Conservation (phyloP, 257 asterid species). For the Scutellaria barbata region DNA sequence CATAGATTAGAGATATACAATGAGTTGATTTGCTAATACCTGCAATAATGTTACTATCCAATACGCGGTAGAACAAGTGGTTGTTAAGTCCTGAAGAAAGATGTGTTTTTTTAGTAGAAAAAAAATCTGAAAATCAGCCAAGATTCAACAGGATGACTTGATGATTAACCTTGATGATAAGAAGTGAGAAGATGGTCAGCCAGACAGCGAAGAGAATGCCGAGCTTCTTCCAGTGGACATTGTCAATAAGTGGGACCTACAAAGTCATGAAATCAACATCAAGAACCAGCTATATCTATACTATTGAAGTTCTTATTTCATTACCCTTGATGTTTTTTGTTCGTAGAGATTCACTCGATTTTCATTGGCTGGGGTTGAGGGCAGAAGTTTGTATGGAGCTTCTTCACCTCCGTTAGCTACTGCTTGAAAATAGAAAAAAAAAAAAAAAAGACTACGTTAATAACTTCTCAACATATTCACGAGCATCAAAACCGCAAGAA, state of each 20-base stretch:
- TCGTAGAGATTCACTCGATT: conserved; percentile 36
- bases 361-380: conserved; percentile 44
- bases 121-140: neutral
- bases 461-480: neutral
- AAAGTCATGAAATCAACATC: conserved; percentile 23
- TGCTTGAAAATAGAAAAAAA: neutral
- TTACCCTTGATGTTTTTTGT: conserved; percentile 46
- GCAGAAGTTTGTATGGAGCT: conserved; percentile 52
- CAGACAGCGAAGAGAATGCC: conserved; percentile 54
- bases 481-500: conserved; percentile 11
- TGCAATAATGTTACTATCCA: conserved; percentile 57
- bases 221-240: conserved; percentile 57
- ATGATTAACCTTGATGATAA: conserved; percentile 52
- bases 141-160: neutral
- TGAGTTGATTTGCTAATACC: conserved; percentile 38
- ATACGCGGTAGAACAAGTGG: conserved; percentile 53
- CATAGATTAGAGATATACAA: neutral
- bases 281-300: neutral
- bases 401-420: conserved; percentile 45
- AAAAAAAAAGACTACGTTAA: neutral
- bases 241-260: conserved; percentile 49
- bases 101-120: conserved; percentile 4
- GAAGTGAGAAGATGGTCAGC: conserved; percentile 54
- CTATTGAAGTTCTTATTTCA: conserved; percentile 1
- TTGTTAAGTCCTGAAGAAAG: conserved; percentile 47